These are phyloP conservation scores for Ophiostoma populinum DNA, from an alignment of 2,329 filamentous ascomycete genomes.

Conservation along the genomic window DNA sequence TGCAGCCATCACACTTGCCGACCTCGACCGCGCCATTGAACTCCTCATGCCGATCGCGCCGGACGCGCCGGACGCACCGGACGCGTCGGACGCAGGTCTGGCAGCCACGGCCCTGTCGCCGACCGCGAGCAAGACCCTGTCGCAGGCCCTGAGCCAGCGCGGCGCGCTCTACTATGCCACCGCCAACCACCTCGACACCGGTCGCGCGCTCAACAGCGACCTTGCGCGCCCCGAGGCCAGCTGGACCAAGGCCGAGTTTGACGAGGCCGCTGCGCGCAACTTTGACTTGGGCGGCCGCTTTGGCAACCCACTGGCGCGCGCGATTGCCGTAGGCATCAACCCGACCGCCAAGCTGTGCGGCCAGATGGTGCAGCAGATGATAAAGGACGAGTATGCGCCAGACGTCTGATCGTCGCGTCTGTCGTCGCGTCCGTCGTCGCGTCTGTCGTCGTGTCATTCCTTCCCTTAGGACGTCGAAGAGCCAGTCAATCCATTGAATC, in stretches of 20 bases:
- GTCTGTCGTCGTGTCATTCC: too few species aligned
- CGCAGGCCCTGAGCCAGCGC: conserved; percentile 55
- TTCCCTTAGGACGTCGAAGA: too few species aligned
- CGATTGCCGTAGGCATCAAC: conserved; percentile 46
- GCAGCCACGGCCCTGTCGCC: conserved; percentile 42
- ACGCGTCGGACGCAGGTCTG: conserved; percentile 20
- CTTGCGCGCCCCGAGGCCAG: conserved; percentile 19
- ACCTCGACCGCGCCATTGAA: conserved; percentile 39
- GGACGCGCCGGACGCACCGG: too few species aligned
- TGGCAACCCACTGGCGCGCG: conserved; percentile 48
- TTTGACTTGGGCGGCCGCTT: conserved; percentile 47
- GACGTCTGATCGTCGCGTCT: too few species aligned
- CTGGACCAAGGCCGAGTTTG: conserved; percentile 39
- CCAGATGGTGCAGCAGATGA: conserved; percentile 49
- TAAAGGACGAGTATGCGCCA: conserved; percentile 49
- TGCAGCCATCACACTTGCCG: conserved; percentile 24
- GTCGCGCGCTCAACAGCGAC: not conserved
- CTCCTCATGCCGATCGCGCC: conserved; percentile 45
- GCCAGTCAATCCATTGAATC: not conserved
- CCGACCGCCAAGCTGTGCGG: conserved; percentile 54
- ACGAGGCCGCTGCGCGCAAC: conserved; percentile 43
- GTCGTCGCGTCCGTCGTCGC: too few species aligned
- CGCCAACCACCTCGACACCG: conserved; percentile 22
- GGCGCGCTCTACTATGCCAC: conserved; percentile 46
- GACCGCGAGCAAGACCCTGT: conserved; percentile 46